Base-by-base conservation (phyloP, 441 rosid species). In the Sinapis alba region DNA sequence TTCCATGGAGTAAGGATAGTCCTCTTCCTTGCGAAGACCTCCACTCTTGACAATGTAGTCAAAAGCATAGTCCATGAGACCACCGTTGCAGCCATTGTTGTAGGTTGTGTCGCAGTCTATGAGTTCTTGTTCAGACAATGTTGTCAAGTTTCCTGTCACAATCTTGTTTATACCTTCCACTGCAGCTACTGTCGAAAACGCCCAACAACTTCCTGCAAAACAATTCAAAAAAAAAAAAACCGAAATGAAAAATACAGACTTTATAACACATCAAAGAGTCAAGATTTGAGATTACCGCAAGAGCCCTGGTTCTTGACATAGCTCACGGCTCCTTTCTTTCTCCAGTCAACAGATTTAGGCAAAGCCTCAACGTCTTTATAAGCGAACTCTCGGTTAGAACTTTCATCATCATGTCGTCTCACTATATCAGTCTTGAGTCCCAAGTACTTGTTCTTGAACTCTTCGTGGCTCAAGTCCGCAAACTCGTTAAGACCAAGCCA, bases 331-430 rank as follows among this genome's bases (percentile, higher is more conserved):
- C 98, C 96, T 79, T 87, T 91, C 88, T 90, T 89, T 81, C 98
- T 90, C 98, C 98, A 94, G 66, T 94, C 98, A n/a, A 91, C 88
- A 12, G 96, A 89, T 71, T 84, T 91, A 18, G 98, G 98, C 78
- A 90, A 71, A 69, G 78, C 76, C 45, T 19, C 70, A 5, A 87
- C 87, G 74, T 88, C 85, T 21, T 78, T 78, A 26, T 86, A 86
- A 68, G 71, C 69, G 51, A 86, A 87, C 36, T 90, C 89, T 23
- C 74, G 79, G 20, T 50, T 60, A 19, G 79, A 16, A 15, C 79
- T 74, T 26, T 76, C 84, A 69, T 76, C 83, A 66, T 75, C 80
- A 45, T 45, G 3, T 24, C 75, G 79, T 43, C 41, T 69, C 9
- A 65, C 30, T 43, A 83, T 15, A 45, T 81, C 84, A 60, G 76